These are phyloP conservation scores for Panicum virgatum DNA, from an alignment of 202 grass and related monocot species.

Conservation along the genomic window DNA sequence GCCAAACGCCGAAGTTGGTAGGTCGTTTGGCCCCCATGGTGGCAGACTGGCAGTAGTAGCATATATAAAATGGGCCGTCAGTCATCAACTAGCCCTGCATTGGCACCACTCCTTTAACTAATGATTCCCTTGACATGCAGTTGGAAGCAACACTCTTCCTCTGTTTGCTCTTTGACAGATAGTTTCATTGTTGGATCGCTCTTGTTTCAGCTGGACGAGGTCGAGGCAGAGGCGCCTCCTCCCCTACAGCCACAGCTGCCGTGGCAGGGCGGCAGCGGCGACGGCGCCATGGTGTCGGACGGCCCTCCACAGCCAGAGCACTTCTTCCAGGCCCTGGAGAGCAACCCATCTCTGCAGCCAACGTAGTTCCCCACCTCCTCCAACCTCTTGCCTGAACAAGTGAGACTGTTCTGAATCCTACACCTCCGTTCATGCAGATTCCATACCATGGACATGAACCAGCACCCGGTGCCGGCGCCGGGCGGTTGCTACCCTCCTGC, in stretches of 20 bases:
- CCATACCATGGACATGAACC: slow-evolving; percentile 34
- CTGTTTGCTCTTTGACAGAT: neutral
- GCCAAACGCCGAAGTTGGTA: neutral
- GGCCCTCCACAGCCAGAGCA: slow-evolving; percentile 48
- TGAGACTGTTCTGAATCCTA: neutral
- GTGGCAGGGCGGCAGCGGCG: slow-evolving; percentile 23
- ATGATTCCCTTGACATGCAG: neutral
- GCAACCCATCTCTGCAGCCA: slow-evolving; percentile 36
- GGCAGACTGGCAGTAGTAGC: slow-evolving; percentile 1
- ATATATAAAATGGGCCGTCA: neutral
- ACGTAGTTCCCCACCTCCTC: slow-evolving; percentile 29
- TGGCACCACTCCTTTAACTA: neutral
- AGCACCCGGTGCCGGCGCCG: neutral
- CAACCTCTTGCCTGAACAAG: too few species aligned
- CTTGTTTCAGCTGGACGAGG: slow-evolving; percentile 45
- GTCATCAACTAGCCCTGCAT: neutral
- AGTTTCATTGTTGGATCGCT: slow-evolving; percentile 9
- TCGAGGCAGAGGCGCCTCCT: slow-evolving; percentile 8
- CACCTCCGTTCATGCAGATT: slow-evolving; percentile 9
- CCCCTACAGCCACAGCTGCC: slow-evolving; percentile 6
- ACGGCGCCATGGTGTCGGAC: slow-evolving; percentile 4
- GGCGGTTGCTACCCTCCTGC: slow-evolving; percentile 14
- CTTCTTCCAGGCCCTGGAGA: slow-evolving; percentile 45
- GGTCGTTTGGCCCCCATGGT: neutral
- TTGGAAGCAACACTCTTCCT: neutral